A percentile compares a stretch with the other conserved stretches of the same genome.
These are phyloP conservation scores for Typha latifolia DNA, from an alignment of 176 grass and related monocot genomes.

Conservation along the genomic window DNA sequence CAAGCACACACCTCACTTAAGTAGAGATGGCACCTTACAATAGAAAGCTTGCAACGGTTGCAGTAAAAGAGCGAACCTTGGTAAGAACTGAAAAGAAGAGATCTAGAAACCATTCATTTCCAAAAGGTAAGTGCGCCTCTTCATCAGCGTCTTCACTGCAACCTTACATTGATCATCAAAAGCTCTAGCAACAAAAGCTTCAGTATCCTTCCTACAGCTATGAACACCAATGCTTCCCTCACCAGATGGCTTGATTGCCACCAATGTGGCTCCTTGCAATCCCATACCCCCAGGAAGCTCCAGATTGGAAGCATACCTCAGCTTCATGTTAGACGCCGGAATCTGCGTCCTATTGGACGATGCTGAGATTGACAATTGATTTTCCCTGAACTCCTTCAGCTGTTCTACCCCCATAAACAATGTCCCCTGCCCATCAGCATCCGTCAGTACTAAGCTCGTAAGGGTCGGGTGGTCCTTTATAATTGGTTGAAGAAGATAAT, in stretches of 20 bases:
- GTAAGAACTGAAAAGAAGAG: not conserved
- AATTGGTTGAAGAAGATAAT: conserved; percentile 74
- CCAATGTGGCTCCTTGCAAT: conserved; percentile 68
- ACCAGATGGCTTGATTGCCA: conserved; percentile 46
- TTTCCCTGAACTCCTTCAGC: conserved; percentile 77
- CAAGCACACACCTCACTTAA: conserved; percentile 14
- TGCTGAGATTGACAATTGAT: conserved; percentile 37
- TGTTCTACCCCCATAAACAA: conserved; percentile 61
- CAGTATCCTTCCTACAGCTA: conserved; percentile 44
- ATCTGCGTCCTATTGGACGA: conserved; percentile 73
- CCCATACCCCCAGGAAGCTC: conserved; percentile 52
- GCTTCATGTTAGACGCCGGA: conserved; percentile 77
- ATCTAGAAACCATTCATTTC: conserved; percentile 95
- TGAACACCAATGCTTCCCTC: conserved; percentile 20
- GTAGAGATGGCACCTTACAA: conserved; percentile 4
- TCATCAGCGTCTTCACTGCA: conserved; percentile 58
- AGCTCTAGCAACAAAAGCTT: conserved; percentile 47
- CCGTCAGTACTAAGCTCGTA: conserved; percentile 58
- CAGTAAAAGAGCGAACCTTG: not conserved
- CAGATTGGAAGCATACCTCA: conserved; percentile 57
- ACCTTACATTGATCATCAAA: conserved; percentile 59
- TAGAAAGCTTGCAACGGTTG: too few species aligned
- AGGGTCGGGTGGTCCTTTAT: conserved; percentile 56
- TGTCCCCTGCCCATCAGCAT: conserved; percentile 56
- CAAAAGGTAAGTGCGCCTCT: conserved; percentile 67